phyloP scores from a whole-genome alignment of 2,329 filamentous ascomycete species.

The Alternaria gaisen region DNA sequence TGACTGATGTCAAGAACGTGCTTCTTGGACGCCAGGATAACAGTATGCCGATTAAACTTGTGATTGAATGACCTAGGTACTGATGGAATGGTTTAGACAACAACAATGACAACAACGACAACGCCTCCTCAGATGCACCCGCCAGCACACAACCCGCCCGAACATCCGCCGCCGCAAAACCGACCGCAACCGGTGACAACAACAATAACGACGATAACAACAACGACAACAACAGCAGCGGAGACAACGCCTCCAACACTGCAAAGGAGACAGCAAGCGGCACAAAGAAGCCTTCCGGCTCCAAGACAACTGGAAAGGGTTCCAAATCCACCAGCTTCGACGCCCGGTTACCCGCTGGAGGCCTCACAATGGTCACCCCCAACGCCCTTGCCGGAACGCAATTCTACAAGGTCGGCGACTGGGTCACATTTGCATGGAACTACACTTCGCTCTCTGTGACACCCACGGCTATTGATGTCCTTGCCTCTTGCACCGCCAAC shows the following conservation, averaged over 20 bases:
- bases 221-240: slow-evolving; percentile 25
- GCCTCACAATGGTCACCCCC: slow-evolving; percentile 70
- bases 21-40: slow-evolving; percentile 46
- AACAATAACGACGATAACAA: slow-evolving; percentile 11
- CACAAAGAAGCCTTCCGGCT: slow-evolving; percentile 31
- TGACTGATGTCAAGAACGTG: slow-evolving; percentile 39
- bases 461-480: slow-evolving; percentile 67
- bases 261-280: slow-evolving; percentile 27
- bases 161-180: slow-evolving; percentile 15
- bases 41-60: slow-evolving; percentile 21
- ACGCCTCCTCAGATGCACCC: slow-evolving; percentile 26
- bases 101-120: slow-evolving; percentile 9
- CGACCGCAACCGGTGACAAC: slow-evolving; percentile 20
- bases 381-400: slow-evolving; percentile 58
- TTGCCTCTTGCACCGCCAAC: slow-evolving; percentile 69
- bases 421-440: slow-evolving; percentile 73
- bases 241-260: slow-evolving; percentile 20
- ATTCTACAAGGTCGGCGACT: slow-evolving; percentile 72
- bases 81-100: slow-evolving; percentile 7
- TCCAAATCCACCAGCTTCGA: slow-evolving; percentile 56
- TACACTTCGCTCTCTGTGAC: slow-evolving; percentile 70
- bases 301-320: slow-evolving; percentile 30
- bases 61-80: background rate
- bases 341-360: slow-evolving; percentile 64
- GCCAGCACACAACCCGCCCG: slow-evolving; percentile 20